Evolutionary conservation across 1,284 basidiomycete genomes (phyloP).

Genomic region (Trichosporon sp.): DNA sequence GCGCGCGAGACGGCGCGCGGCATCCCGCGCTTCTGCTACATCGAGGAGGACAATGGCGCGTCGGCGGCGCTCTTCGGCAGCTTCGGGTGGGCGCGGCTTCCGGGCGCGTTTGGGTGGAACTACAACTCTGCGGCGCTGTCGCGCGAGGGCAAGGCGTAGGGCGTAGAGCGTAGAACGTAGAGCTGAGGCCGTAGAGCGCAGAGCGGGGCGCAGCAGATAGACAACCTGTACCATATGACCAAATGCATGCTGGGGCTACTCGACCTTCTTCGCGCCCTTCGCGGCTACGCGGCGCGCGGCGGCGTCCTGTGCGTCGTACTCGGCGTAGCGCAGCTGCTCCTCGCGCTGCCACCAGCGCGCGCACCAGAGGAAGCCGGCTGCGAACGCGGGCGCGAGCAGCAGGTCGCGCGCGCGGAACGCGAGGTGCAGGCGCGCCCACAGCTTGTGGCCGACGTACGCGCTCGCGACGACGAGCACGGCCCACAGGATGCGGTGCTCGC

Average conservation of each 20-base stretch:
- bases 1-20: neutral
- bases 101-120: neutral
- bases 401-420: neutral
- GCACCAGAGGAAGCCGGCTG: neutral
- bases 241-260: no score
- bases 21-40: slow-evolving; percentile 16
- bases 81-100: slow-evolving; percentile 19
- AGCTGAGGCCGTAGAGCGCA: neutral
- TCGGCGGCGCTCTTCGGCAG: slow-evolving; percentile 22
- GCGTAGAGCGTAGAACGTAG: neutral
- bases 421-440: neutral
- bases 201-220: neutral
- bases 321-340: neutral
- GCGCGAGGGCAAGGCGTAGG: neutral
- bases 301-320: neutral
- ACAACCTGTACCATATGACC: no score
- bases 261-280: neutral
- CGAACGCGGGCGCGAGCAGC: neutral
- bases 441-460: neutral
- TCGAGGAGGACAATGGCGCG: slow-evolving; percentile 21
- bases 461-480: neutral
- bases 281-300: neutral
- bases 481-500: neutral
- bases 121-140: neutral
- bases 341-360: neutral